These are phyloP conservation scores for Hyaloscypha bicolor DNA, from an alignment of 495 filamentous ascomycete species.

Conservation along the genomic window DNA sequence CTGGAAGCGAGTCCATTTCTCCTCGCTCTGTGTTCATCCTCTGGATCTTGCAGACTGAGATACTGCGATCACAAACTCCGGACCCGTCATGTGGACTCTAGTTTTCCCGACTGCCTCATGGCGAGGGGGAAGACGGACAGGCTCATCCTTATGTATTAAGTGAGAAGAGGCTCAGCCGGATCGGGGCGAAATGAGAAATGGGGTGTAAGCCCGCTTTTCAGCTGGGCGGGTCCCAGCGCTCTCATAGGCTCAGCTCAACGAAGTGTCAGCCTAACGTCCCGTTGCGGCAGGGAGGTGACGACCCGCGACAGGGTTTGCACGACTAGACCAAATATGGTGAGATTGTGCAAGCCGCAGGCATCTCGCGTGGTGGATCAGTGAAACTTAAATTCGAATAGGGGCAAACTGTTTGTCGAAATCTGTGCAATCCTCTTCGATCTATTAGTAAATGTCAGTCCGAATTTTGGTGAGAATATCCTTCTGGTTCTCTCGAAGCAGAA, in stretches of 20 bases:
- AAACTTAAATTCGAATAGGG: not conserved
- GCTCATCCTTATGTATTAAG: not conserved
- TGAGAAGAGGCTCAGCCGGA: constrained; percentile 5
- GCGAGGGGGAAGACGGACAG: not conserved
- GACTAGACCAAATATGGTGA: not conserved
- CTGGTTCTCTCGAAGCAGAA: no score
- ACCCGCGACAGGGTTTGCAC: not conserved
- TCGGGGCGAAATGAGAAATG: constrained; percentile 7
- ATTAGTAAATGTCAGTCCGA: not conserved
- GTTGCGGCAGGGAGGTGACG: constrained; percentile 2
- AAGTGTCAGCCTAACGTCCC: constrained; percentile 5
- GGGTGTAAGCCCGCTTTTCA: not conserved
- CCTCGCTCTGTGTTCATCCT: not conserved
- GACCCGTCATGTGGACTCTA: not conserved
- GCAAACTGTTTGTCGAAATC: not conserved
- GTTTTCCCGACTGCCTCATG: not conserved
- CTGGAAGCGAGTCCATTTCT: constrained; percentile 3
- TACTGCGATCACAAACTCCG: not conserved
- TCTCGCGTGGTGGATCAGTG: not conserved
- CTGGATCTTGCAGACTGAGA: not conserved
- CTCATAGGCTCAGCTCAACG: constrained; percentile 2
- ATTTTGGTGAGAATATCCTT: no score
- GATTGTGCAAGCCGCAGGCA: not conserved
- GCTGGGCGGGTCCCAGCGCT: not conserved
- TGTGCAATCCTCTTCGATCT: not conserved